Percentiles rank a stretch among this genome's conserved stretches.
These are phyloP conservation scores for Metschnikowia picachoensis DNA, from an alignment of 805 yeast genomes.

Conservation along the genomic window DNA sequence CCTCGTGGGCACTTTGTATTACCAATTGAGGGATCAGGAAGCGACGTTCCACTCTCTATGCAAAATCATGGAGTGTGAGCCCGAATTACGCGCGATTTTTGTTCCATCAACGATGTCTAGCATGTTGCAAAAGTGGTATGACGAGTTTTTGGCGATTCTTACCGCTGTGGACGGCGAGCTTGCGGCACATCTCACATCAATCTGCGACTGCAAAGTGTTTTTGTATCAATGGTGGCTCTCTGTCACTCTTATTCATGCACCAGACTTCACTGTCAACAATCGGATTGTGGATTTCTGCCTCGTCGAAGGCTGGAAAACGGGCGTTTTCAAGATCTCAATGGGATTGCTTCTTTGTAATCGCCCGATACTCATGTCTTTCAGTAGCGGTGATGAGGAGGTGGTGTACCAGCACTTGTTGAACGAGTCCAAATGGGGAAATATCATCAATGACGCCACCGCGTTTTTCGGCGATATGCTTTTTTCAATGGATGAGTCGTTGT, in stretches of 20 bases:
- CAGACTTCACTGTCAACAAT: slow-evolving; percentile 45
- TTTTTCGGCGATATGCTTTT: slow-evolving; percentile 38
- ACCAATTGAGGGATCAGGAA: slow-evolving; percentile 33
- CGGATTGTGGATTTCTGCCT: slow-evolving; percentile 48
- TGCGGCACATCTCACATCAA: slow-evolving; percentile 38
- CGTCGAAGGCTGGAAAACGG: slow-evolving; percentile 52
- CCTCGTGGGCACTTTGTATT: slow-evolving; percentile 54
- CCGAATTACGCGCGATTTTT: slow-evolving; percentile 47
- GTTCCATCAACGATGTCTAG: slow-evolving; percentile 49
- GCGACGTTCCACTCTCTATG: slow-evolving; percentile 51
- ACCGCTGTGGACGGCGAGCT: slow-evolving; percentile 38
- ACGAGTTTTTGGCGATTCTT: slow-evolving; percentile 47
- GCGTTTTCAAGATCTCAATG: slow-evolving; percentile 51
- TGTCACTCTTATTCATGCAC: slow-evolving; percentile 57
- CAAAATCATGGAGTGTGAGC: slow-evolving; percentile 55
- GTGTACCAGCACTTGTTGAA: slow-evolving; percentile 41
- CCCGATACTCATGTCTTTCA: slow-evolving; percentile 35
- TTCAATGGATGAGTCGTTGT: slow-evolving; percentile 34
- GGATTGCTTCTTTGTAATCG: slow-evolving; percentile 49
- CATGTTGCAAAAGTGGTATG: slow-evolving; percentile 50
- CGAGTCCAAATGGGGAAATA: slow-evolving; percentile 43
- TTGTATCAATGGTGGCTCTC: slow-evolving; percentile 68
- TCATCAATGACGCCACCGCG: slow-evolving; percentile 31
- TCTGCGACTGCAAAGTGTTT: slow-evolving; percentile 44
- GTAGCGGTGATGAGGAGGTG: slow-evolving; percentile 38